phyloP scores from a whole-genome alignment of 208 protist species.

The Herpetomonas tarakana region DNA sequence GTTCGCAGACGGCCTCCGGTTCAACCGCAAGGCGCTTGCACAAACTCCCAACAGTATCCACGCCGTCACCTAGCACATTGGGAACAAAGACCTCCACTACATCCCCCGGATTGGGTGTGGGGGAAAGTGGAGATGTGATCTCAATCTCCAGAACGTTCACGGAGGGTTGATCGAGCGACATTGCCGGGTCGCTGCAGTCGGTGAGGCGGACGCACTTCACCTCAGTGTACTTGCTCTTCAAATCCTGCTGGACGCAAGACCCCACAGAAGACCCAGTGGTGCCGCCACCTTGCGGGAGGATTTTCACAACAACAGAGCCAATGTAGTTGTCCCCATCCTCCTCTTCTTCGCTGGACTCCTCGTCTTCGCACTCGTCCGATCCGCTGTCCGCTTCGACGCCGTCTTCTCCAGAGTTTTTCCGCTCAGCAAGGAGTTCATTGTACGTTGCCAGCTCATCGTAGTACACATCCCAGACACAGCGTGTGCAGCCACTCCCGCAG shows the following conservation, averaged over 20 bases:
- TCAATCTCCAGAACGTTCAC: constrained; percentile 26
- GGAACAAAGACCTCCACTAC: constrained; percentile 75
- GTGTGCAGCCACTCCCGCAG: constrained; percentile 82
- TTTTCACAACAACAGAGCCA: constrained; percentile 80
- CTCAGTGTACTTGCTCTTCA: constrained; percentile 3
- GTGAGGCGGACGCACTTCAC: constrained; percentile 14
- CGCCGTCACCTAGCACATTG: constrained; percentile 24
- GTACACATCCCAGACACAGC: constrained; percentile 90
- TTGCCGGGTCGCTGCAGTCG: constrained; percentile 8
- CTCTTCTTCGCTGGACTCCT: constrained; percentile 21
- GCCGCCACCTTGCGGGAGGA: constrained; percentile 9
- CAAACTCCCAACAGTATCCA: constrained; percentile 50
- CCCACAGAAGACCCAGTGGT: background rate
- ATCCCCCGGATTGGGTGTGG: constrained; percentile 47
- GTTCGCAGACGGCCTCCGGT: constrained; percentile 50
- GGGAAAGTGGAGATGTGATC: constrained; percentile 3
- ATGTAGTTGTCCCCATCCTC: constrained; percentile 42
- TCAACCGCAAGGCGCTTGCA: constrained; percentile 50
- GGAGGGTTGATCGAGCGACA: constrained; percentile 8
- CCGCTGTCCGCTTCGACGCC: no score
- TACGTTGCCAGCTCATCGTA: constrained; percentile 77
- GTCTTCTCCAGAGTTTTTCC: background rate
- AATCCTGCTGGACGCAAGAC: background rate
- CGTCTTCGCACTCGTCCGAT: constrained; percentile 12
- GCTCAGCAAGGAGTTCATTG: constrained; percentile 15